A percentile compares a stretch with the other conserved stretches of the same genome.
These are phyloP conservation scores for Solanum pinnatisectum DNA, from an alignment of 257 asterid species.

Conservation along the genomic window DNA sequence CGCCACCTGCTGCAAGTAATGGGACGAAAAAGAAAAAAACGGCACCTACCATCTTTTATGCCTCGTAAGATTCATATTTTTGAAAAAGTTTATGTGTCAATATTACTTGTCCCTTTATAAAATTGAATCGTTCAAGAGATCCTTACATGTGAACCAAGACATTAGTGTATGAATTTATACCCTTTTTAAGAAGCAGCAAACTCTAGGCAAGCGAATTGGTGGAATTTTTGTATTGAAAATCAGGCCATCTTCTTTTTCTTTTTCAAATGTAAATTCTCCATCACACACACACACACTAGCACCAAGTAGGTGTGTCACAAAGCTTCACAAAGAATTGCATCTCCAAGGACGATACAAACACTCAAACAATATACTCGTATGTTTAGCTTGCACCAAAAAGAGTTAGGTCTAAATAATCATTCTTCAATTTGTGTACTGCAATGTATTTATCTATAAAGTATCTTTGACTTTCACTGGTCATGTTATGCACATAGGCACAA, in stretches of 20 bases:
- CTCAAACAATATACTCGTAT: not conserved
- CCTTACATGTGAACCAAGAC: not conserved
- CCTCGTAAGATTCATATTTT: slow-evolving; percentile 54
- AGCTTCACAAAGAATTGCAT: not conserved
- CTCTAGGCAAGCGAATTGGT: not conserved
- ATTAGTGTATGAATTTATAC: not conserved
- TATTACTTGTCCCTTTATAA: not conserved
- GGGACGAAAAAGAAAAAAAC: slow-evolving; percentile 35
- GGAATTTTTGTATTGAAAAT: not conserved
- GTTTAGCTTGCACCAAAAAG: not conserved
- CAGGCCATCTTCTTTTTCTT: not conserved
- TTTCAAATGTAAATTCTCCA: not conserved
- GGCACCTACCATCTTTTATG: slow-evolving; percentile 65
- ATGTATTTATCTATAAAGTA: not conserved
- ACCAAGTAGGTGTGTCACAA: not conserved
- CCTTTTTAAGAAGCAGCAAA: not conserved
- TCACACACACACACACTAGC: not conserved
- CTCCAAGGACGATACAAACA: not conserved
- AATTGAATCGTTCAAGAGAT: not conserved
- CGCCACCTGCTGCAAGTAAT: slow-evolving; percentile 25
- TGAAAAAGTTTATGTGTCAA: not conserved
- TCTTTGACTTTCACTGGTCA: not conserved
- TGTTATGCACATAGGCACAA: not conserved
- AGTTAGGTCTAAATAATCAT: not conserved
- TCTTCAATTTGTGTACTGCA: not conserved